Percentiles rank a stretch among this genome's conserved stretches.
Evolutionary conservation across 106 monocot genomes (phyloP).

Genomic region (Agapanthus africanus): DNA sequence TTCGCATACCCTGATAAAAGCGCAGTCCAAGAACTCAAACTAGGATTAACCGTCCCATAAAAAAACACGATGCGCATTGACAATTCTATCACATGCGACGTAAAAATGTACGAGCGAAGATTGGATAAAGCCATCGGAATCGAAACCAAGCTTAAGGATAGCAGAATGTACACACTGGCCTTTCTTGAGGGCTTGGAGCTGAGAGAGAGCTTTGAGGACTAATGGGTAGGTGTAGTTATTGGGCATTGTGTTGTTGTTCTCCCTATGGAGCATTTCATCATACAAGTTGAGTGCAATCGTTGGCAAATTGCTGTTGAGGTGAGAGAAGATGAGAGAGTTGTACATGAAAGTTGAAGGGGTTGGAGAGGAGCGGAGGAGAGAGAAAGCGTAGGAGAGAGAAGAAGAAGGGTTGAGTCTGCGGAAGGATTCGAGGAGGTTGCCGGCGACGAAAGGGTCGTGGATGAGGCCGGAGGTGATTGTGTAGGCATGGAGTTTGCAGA

Average conservation of each 20-base stretch:
- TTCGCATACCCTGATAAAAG: constrained; percentile 30
- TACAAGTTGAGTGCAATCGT: not conserved
- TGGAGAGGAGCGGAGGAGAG: constrained; percentile 5
- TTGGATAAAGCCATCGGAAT: constrained; percentile 1
- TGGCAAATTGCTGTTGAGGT: not conserved
- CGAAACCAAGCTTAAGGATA: constrained; percentile 7
- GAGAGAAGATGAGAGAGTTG: constrained; percentile 4
- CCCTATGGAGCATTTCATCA: constrained; percentile 5
- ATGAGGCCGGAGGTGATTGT: constrained; percentile 4
- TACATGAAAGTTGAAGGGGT: constrained; percentile 13
- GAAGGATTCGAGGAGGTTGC: constrained; percentile 14
- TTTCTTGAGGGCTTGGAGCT: not conserved
- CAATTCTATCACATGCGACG: not conserved
- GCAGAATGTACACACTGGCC: not conserved
- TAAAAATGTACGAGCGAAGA: constrained; percentile 11
- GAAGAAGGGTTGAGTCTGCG: not conserved
- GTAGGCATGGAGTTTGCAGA: constrained; percentile 7
- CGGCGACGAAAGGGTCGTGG: constrained; percentile 13
- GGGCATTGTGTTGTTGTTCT: not conserved
- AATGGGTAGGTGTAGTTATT: constrained; percentile 13
- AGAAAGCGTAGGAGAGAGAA: not conserved
- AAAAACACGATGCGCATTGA: not conserved
- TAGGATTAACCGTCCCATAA: not conserved
- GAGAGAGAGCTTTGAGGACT: constrained; percentile 8
- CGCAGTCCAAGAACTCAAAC: constrained; percentile 13